These are phyloP conservation scores for Camellia sinensis DNA, from an alignment of 148 eudicot genomes.

Conservation along the genomic window DNA sequence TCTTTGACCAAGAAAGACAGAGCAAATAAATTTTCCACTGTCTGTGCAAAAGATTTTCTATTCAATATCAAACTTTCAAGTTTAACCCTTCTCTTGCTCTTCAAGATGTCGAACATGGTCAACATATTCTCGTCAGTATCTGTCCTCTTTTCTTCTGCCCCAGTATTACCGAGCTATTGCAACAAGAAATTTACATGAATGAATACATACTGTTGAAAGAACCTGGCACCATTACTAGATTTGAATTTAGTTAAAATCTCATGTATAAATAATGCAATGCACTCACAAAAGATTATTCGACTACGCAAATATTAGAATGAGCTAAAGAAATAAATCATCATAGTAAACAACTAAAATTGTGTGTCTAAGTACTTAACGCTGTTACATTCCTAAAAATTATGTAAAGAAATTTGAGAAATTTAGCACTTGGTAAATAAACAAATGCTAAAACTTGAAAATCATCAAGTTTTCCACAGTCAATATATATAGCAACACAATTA, in stretches of 20 bases:
- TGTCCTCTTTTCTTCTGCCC: constrained; percentile 17
- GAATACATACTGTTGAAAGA: background rate
- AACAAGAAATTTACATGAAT: background rate
- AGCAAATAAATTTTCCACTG: constrained; percentile 66
- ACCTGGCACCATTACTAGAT: background rate
- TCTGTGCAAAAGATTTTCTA: constrained; percentile 52
- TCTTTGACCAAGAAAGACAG: constrained; percentile 60
- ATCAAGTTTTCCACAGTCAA: background rate
- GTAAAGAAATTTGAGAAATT: background rate
- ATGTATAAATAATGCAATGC: no score
- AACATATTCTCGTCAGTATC: constrained; percentile 53
- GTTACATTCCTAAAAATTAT: background rate
- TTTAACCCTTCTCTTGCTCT: constrained; percentile 28
- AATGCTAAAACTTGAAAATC: background rate
- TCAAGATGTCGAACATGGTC: constrained; percentile 47
- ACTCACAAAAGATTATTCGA: background rate
- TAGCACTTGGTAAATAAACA: background rate
- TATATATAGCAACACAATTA: background rate
- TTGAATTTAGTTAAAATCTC: background rate
- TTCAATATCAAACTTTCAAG: constrained; percentile 49
- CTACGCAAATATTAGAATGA: background rate
- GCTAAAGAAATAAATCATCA: background rate
- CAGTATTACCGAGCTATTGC: constrained; percentile 18
- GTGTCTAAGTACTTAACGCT: no score
- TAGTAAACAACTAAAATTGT: background rate